Base-by-base conservation (phyloP, 345 rosid species). In the Populus davidiana region DNA sequence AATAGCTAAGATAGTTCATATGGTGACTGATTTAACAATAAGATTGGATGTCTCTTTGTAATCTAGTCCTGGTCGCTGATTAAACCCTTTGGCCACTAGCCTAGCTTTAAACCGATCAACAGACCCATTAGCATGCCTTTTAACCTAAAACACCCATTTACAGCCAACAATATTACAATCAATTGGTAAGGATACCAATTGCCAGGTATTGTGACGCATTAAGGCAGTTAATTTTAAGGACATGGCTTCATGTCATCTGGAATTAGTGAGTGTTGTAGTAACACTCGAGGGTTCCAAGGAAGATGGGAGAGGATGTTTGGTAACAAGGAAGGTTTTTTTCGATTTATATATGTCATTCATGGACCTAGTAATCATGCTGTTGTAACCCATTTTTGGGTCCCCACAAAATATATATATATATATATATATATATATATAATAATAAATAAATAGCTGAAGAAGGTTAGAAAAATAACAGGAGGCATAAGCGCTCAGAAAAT, bases 201-300 rank as follows among this genome's bases (percentile, higher is more conserved):
- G 23, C 3, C 61, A 52, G 0, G 23, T 52, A 52, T 20, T 20
- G 1, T 52, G 23, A 52, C 0, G 0, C 3, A 52, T 20, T 20
- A 52, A 52, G 0, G 23, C 0, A 52, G 4, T 52, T 52, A 52
- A 52, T 52, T 52, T 11, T 0, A 0, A 52, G 25, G 11, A 52
- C 11, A 52, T 52, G 11, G 1, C 11, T 6, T 20, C 23, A 20
- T 1, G 0, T 1, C 23, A 52, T 52, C 4, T 52, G 0, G 4
- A 52, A 7, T 20, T 0, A 7, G 0, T 0, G 0, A 20, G 3
- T 52, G 11, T 1, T 0, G 0, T 0, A 7, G 4, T 20, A 2
- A 52, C 61, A 52, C 25, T 52, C 0, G 11, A 52, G 1, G 61
- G 11, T 52, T 52, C 23, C 11, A 16, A 20, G 0, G 11, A 52